A percentile compares a stretch with the other conserved stretches of the same genome.
These are phyloP conservation scores for Barnettozyma vustinii DNA, from an alignment of 805 yeast species.

Conservation along the genomic window DNA sequence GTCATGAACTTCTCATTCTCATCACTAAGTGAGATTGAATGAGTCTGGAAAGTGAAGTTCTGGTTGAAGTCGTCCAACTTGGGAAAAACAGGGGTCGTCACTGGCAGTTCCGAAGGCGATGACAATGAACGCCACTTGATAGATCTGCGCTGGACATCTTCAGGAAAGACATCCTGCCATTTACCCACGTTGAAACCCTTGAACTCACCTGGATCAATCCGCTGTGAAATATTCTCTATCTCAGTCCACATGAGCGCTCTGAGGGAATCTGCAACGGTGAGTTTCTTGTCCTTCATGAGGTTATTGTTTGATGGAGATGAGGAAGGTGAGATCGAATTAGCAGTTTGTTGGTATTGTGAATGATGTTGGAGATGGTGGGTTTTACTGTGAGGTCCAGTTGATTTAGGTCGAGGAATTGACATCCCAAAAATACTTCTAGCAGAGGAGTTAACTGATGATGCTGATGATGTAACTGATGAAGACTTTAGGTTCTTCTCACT, in stretches of 20 bases:
- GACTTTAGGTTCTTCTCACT: not conserved
- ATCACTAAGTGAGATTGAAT: slow-evolving; percentile 63
- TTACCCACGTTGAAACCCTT: slow-evolving; percentile 65
- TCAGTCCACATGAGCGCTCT: slow-evolving; percentile 46
- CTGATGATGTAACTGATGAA: slow-evolving; percentile 5
- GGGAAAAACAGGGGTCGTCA: slow-evolving; percentile 77
- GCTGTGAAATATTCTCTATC: slow-evolving; percentile 73
- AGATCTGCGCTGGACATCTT: slow-evolving; percentile 53
- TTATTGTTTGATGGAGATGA: slow-evolving; percentile 7
- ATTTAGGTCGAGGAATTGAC: slow-evolving; percentile 2
- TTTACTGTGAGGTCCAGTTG: not conserved
- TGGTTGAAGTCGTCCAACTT: slow-evolving; percentile 57
- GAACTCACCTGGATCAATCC: slow-evolving; percentile 47
- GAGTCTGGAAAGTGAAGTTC: slow-evolving; percentile 77
- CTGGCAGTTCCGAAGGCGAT: slow-evolving; percentile 90
- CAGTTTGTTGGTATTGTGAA: slow-evolving; percentile 1
- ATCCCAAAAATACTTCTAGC: slow-evolving; percentile 1
- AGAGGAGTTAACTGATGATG: slow-evolving; percentile 8
- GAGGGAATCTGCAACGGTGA: slow-evolving; percentile 19
- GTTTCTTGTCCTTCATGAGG: slow-evolving; percentile 3
- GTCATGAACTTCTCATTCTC: slow-evolving; percentile 49
- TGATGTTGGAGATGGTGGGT: slow-evolving; percentile 2
- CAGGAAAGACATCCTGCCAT: slow-evolving; percentile 90
- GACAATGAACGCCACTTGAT: slow-evolving; percentile 92
- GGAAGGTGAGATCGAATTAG: slow-evolving; percentile 9